Percentiles rank a stretch among this genome's conserved stretches.
Evolutionary conservation across 257 asterid species (phyloP).

Genomic region (Forsythia suspensa): DNA sequence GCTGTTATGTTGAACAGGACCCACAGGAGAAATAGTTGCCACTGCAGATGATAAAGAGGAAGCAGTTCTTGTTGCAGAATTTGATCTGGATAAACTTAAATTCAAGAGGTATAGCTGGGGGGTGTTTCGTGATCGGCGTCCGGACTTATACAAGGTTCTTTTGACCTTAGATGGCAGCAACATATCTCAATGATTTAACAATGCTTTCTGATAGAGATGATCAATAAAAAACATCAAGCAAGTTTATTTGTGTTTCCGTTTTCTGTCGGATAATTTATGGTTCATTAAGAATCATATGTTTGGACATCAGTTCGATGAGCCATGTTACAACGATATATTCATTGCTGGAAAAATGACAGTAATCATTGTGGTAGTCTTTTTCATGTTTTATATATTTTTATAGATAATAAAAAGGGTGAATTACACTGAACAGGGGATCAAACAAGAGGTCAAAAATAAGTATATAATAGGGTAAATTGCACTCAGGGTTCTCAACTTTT

Average conservation of each 20-base stretch:
- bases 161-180: constrained; percentile 79
- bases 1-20: constrained; percentile 49
- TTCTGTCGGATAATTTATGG: background rate
- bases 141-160: constrained; percentile 93
- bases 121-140: constrained; percentile 90
- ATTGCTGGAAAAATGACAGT: constrained; percentile 10
- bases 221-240: background rate
- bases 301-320: constrained; percentile 8
- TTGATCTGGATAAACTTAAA: constrained; percentile 79
- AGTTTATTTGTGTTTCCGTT: background rate
- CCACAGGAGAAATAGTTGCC: constrained; percentile 81
- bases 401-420: background rate
- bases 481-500: no score
- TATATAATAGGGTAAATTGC: no score
- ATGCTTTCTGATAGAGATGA: background rate
- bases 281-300: constrained; percentile 4
- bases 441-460: no score
- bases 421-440: no score
- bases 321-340: background rate
- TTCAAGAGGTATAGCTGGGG: constrained; percentile 89
- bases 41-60: constrained; percentile 75
- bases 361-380: background rate
- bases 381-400: background rate
- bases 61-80: constrained; percentile 73
- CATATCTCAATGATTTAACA: constrained; percentile 37